Conservation (phyloP, 305 asterid species). For the Solanum hybrid region DNA sequence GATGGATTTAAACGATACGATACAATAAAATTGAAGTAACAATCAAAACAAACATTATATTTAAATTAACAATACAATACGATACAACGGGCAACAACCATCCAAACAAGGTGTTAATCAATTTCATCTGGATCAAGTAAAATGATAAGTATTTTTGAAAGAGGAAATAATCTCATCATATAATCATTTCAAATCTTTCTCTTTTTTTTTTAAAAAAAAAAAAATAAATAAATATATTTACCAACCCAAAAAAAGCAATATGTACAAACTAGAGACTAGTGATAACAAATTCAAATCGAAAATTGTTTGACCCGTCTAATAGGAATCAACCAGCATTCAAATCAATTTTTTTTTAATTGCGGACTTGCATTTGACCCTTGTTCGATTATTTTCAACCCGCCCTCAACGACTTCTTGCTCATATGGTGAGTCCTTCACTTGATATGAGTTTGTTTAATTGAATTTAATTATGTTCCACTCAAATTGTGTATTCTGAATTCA, state of each 20-base stretch:
- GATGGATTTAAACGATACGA: no score
- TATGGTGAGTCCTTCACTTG: neutral
- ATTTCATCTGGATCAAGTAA: neutral
- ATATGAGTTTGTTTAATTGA: no score
- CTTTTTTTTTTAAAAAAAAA: neutral
- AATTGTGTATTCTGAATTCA: neutral
- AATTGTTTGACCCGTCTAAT: neutral
- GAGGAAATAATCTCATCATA: neutral
- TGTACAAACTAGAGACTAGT: neutral
- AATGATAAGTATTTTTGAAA: neutral
- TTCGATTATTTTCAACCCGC: neutral
- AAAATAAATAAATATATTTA: neutral
- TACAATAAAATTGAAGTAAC: no score
- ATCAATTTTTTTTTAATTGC: neutral
- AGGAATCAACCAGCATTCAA: neutral
- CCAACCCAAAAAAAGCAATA: neutral
- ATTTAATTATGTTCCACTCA: neutral
- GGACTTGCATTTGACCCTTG: neutral
- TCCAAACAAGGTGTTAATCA: no score
- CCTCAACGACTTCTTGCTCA: neutral
- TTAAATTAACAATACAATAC: no score
- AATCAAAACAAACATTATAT: no score
- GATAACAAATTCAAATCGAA: neutral
- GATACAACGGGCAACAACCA: no score
- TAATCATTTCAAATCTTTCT: neutral